A percentile compares a stretch with the other conserved stretches of the same genome.
Evolutionary conservation across 306 rosid genomes (phyloP).

Genomic region (Vachellia collinsii): DNA sequence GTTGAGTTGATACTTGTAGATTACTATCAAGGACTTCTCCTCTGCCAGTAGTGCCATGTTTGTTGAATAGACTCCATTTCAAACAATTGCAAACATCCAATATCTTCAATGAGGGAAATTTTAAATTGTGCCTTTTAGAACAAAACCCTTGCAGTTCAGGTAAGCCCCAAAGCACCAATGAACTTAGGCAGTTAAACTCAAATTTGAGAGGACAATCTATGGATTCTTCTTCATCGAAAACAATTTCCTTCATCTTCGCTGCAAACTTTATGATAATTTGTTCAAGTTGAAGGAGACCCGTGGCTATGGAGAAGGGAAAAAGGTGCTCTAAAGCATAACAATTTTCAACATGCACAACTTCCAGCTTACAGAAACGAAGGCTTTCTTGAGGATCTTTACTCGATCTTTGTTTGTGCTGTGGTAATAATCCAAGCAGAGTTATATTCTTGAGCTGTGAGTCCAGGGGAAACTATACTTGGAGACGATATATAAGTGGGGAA

Average conservation of each 20-base stretch:
- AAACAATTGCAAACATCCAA: too few species aligned
- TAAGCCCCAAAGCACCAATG: too few species aligned
- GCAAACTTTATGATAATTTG: not conserved
- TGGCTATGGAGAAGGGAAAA: not conserved
- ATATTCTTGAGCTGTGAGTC: not conserved
- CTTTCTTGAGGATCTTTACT: not conserved
- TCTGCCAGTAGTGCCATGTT: too few species aligned
- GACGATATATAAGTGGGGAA: not conserved
- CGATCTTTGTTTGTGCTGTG: not conserved
- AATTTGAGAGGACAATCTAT: not conserved
- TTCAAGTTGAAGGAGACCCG: not conserved
- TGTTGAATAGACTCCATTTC: too few species aligned
- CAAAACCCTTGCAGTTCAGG: too few species aligned
- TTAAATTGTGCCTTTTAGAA: too few species aligned
- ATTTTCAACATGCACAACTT: not conserved
- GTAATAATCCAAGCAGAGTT: not conserved
- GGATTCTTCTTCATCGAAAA: not conserved
- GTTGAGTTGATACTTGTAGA: too few species aligned
- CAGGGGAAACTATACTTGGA: too few species aligned
- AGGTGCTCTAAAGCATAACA: not conserved
- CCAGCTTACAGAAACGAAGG: fast-evolving
- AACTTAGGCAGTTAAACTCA: not conserved
- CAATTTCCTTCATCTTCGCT: slow-evolving; percentile 6
- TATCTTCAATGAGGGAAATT: too few species aligned
- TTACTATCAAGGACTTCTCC: too few species aligned